Evolutionary conservation across 176 grass and related monocot genomes (phyloP), one percentile per base, ranked within the genome.

Genomic region (Zoysia pacifica): DNA sequence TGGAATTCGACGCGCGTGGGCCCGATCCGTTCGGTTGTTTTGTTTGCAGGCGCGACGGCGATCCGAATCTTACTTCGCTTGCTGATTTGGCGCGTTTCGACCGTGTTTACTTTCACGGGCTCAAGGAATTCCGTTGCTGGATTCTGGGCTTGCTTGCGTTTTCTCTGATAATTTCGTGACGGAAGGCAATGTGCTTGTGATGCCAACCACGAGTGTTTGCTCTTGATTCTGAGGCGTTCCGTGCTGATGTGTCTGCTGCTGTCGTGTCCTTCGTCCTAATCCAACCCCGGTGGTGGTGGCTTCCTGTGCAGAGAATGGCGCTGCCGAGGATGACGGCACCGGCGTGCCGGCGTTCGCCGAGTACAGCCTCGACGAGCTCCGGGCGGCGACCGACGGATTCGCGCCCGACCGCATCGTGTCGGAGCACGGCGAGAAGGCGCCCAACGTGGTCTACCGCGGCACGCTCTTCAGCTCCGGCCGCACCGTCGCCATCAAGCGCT

Each of bases 351-450:
- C 53, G 16, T 97, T 97, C 82, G 64, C 64, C 6, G 91, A 97
- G 79, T 97, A 84, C 87, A 90, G 76, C 72, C 72, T 97, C 16
- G 89, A 94, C 35, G 91, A 97, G 76, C 87, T 97, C 40, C 79
- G 76, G 7, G 87, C 84, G 39, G 89, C 91, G 71, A 97, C 94
- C 0, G 87, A 94, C 53, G 89, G 94, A 58, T 97, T 97, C 89
- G 84, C 91, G 1, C 77, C 87, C 0, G 82, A 97, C 19, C 84
- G 87, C 85, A 94, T 97, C 72, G 82, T 97, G 48, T 97, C 91
- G 2, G 94, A 97, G 87, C 91, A 93, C 64, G 94, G 94, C 69
- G 81, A 89, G 72, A 97, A 97, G 89, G 94, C 89, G 37, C 94
- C 91, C 75, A 89, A 97, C 58, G 89, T 97, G 37, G 91, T 93